These are phyloP conservation scores for Mycena leptocephala DNA, from an alignment of 768 basidiomycete species.

Conservation along the genomic window DNA sequence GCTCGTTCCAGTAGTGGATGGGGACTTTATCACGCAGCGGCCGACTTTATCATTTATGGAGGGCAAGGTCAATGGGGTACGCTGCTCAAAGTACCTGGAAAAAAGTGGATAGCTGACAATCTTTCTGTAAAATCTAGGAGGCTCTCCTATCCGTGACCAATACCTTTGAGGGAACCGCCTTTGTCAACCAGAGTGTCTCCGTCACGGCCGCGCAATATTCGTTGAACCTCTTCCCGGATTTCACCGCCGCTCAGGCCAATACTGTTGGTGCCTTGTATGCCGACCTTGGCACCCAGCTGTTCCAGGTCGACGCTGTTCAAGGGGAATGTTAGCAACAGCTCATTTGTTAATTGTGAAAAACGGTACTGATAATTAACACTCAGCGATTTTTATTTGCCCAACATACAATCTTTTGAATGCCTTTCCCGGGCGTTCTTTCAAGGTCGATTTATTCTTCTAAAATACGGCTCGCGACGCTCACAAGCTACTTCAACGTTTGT, in stretches of 20 bases:
- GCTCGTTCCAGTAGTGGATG: slow-evolving; percentile 54
- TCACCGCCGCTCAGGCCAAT: slow-evolving; percentile 18
- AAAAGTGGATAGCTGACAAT: background rate
- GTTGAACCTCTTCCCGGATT: slow-evolving; percentile 38
- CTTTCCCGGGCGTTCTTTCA: slow-evolving; percentile 46
- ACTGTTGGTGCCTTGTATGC: slow-evolving; percentile 30
- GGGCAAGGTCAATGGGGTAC: slow-evolving; percentile 52
- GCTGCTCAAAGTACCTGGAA: no score
- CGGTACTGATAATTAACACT: background rate
- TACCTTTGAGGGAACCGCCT: slow-evolving; percentile 46
- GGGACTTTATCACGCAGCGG: slow-evolving; percentile 51
- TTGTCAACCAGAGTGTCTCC: slow-evolving; percentile 39
- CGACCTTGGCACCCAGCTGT: slow-evolving; percentile 19
- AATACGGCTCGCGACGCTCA: background rate
- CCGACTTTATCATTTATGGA: slow-evolving; percentile 47
- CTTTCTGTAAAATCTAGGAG: slow-evolving; percentile 33
- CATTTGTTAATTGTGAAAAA: no score
- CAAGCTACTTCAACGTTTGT: background rate
- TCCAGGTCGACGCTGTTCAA: slow-evolving; percentile 33
- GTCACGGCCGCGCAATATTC: slow-evolving; percentile 28
- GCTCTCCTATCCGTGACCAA: slow-evolving; percentile 42
- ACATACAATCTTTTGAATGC: slow-evolving; percentile 47
- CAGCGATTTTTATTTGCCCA: slow-evolving; percentile 54
- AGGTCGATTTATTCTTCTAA: slow-evolving; percentile 37
- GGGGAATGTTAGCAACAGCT: slow-evolving; percentile 42